Conservation (phyloP, 2,329 filamentous ascomycete genomes). For the Trichoderma sp. region DNA sequence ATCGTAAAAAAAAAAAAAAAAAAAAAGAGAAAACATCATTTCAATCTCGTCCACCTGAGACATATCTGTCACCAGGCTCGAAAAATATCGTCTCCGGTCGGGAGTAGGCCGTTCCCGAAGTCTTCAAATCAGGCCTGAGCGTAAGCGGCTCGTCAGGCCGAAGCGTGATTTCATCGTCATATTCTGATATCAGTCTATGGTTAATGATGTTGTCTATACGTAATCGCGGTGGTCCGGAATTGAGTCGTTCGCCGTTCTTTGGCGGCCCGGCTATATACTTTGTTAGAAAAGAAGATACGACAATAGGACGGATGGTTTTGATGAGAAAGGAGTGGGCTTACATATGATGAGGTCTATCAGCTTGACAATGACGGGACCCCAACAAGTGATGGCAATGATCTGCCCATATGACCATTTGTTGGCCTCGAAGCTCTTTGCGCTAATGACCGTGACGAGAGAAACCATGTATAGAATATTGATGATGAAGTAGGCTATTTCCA, state of each 20-base stretch:
- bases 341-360: slow-evolving; percentile 39
- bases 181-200: slow-evolving; percentile 26
- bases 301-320: no score
- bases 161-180: background rate
- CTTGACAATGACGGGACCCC: slow-evolving; percentile 42
- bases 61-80: slow-evolving; percentile 3
- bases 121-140: background rate
- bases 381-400: slow-evolving; percentile 41
- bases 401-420: slow-evolving; percentile 40
- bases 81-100: slow-evolving; percentile 8
- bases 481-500: slow-evolving; percentile 39
- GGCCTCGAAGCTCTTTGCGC: slow-evolving; percentile 35
- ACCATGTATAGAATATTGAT: slow-evolving; percentile 41
- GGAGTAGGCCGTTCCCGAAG: background rate
- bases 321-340: slow-evolving; percentile 25
- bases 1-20: background rate
- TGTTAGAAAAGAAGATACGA: slow-evolving; percentile 23
- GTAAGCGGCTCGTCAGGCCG: background rate
- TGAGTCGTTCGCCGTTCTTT: slow-evolving; percentile 37
- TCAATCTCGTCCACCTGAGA: background rate
- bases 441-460: slow-evolving; percentile 38
- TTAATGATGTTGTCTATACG: slow-evolving; percentile 42
- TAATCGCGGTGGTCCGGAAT: slow-evolving; percentile 38
- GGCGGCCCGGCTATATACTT: slow-evolving; percentile 35
- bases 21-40: background rate